These are phyloP conservation scores for Ambrosiella beaveri DNA, from an alignment of 2,329 filamentous ascomycete genomes.

Conservation along the genomic window DNA sequence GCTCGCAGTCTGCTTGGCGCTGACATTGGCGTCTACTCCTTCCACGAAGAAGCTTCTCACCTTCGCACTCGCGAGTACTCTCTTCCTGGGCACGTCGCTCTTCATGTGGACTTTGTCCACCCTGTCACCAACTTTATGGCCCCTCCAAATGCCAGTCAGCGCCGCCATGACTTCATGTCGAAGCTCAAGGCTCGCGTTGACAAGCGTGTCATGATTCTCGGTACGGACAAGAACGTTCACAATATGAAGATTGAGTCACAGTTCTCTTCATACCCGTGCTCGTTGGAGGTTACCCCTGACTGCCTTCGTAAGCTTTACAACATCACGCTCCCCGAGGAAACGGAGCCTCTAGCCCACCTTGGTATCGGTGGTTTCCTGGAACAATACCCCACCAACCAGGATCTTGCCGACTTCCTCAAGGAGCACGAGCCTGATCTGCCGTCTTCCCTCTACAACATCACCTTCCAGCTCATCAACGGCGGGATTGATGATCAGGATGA, in stretches of 20 bases:
- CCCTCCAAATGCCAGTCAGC: constrained; percentile 16
- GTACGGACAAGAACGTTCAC: constrained; percentile 15
- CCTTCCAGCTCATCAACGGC: constrained; percentile 25
- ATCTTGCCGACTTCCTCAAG: constrained; percentile 24
- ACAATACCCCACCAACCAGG: constrained; percentile 28
- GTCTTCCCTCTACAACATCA: constrained; percentile 23
- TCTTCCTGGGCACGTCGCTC: constrained; percentile 24
- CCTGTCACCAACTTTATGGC: constrained; percentile 33
- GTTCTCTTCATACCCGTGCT: constrained; percentile 17
- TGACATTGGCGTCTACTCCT: constrained; percentile 27
- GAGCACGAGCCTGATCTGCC: constrained; percentile 22
- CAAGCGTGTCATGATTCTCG: constrained; percentile 11
- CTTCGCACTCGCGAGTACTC: constrained; percentile 29
- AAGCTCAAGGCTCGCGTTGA: constrained; percentile 12
- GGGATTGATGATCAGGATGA: constrained; percentile 27
- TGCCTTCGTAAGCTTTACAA: constrained; percentile 31
- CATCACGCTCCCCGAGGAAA: constrained; percentile 21
- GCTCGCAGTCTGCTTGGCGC: constrained; percentile 24
- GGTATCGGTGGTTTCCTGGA: constrained; percentile 34
- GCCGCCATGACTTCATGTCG: constrained; percentile 16
- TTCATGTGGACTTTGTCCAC: constrained; percentile 28
- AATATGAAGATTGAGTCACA: constrained; percentile 3
- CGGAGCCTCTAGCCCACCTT: constrained; percentile 19
- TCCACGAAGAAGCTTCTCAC: constrained; percentile 21
- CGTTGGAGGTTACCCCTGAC: constrained; percentile 20